Evolutionary conservation across 2,329 filamentous ascomycete species (phyloP).

Genomic region (Monilinia vaccinii-corymbosi): DNA sequence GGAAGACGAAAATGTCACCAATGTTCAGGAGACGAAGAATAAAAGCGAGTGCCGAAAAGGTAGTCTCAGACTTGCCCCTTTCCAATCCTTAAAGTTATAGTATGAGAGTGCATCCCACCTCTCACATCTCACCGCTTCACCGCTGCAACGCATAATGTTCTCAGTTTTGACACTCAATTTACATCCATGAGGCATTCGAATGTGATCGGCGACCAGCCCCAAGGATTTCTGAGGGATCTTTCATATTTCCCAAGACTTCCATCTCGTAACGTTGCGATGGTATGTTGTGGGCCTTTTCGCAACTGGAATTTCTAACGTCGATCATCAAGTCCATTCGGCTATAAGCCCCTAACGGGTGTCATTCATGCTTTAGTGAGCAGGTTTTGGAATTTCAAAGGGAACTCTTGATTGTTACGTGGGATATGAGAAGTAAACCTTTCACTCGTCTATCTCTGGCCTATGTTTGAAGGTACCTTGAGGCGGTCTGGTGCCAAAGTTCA

Average conservation of each 20-base stretch:
- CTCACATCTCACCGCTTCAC: no score
- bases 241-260: neutral
- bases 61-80: neutral
- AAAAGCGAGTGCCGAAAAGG: neutral
- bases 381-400: neutral
- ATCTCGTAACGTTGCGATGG: neutral
- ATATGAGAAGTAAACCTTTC: neutral
- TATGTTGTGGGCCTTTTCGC: neutral
- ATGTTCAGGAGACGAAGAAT: neutral
- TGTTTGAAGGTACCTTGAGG: neutral
- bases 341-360: neutral
- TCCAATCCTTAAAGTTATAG: neutral
- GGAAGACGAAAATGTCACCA: neutral
- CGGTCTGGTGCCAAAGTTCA: no score
- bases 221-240: neutral
- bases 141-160: neutral
- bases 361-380: neutral
- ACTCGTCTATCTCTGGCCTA: neutral
- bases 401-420: no score
- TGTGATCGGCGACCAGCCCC: neutral
- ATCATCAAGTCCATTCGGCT: neutral
- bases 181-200: neutral
- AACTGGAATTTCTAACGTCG: neutral
- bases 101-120: neutral
- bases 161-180: neutral